Conservation (phyloP, 2,329 filamentous ascomycete species). For the Lithohypha guttulata region DNA sequence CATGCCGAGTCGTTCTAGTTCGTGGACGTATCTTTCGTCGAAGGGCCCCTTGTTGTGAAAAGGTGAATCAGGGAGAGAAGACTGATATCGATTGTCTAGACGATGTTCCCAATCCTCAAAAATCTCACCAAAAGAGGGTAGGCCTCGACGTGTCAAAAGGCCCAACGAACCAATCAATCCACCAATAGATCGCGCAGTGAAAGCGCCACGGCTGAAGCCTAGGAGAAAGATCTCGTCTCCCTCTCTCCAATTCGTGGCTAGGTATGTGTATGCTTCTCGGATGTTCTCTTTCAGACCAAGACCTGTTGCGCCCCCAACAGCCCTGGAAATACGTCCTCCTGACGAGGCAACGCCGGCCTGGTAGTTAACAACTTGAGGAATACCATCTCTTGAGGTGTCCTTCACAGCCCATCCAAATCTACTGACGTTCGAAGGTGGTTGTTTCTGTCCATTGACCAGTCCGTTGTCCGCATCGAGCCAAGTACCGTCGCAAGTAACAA, state of each 20-base stretch:
- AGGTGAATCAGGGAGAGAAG: conserved; percentile 22
- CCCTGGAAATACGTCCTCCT: conserved; percentile 15
- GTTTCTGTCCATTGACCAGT: conserved; percentile 20
- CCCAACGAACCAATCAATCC: conserved; percentile 27
- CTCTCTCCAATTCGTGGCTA: conserved; percentile 27
- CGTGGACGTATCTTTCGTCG: conserved; percentile 20
- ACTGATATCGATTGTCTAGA: conserved; percentile 21
- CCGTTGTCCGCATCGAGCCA: conserved; percentile 27
- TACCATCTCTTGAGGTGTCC: conserved; percentile 24
- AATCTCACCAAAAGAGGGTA: conserved; percentile 24
- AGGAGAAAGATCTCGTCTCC: conserved; percentile 30
- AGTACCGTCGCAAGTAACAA: conserved; percentile 29
- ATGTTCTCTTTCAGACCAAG: conserved; percentile 22
- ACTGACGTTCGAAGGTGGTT: conserved; percentile 31
- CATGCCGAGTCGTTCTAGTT: conserved; percentile 19
- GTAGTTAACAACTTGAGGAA: conserved; percentile 33
- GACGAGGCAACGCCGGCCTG: conserved; percentile 32
- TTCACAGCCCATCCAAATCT: conserved; percentile 29
- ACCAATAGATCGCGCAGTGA: conserved; percentile 28
- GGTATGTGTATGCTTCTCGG: conserved; percentile 24
- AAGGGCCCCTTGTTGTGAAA: conserved; percentile 24
- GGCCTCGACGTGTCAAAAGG: conserved; percentile 24
- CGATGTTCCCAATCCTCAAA: conserved; percentile 26
- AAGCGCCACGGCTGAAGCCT: conserved; percentile 30
- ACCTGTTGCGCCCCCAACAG: conserved; percentile 19